A percentile compares a stretch with the other conserved stretches of the same genome.
Conservation (phyloP, 2,329 filamentous ascomycete genomes). For the Drechslerella dactyloides region DNA sequence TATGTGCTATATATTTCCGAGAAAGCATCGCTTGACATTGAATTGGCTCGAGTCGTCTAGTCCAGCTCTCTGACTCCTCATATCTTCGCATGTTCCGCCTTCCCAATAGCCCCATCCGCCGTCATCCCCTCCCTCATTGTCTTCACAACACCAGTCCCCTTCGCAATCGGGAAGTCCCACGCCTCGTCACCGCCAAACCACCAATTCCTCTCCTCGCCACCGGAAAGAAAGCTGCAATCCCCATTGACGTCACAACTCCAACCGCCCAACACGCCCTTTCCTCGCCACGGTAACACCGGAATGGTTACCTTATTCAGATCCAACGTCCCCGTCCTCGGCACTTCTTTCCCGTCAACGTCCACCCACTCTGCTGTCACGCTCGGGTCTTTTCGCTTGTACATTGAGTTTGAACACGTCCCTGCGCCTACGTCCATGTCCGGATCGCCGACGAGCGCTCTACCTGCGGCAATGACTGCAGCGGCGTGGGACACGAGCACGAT, state of each 20-base stretch:
- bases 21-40: no score
- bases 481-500: constrained; percentile 88
- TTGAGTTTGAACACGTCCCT: constrained; percentile 54
- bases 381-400: constrained; percentile 49
- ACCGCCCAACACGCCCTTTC: constrained; percentile 72
- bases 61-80: not conserved
- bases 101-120: constrained; percentile 16
- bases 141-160: constrained; percentile 46
- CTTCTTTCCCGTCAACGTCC: constrained; percentile 38
- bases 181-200: constrained; percentile 59
- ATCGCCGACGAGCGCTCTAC: constrained; percentile 64
- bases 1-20: no score
- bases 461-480: constrained; percentile 84
- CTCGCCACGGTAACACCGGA: constrained; percentile 63
- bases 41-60: no score
- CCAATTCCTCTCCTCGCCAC: constrained; percentile 88
- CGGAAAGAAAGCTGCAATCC: constrained; percentile 80
- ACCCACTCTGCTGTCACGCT: constrained; percentile 37
- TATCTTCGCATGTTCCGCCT: constrained; percentile 42
- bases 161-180: constrained; percentile 53
- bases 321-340: constrained; percentile 19
- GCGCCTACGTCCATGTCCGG: constrained; percentile 53
- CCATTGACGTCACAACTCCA: constrained; percentile 84
- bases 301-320: constrained; percentile 48
- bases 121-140: constrained; percentile 26